A percentile compares a stretch with the other conserved stretches of the same genome.
Evolutionary conservation across 768 basidiomycete species (phyloP).

Genomic region (Tylopilus plumbeoviolaceoides): DNA sequence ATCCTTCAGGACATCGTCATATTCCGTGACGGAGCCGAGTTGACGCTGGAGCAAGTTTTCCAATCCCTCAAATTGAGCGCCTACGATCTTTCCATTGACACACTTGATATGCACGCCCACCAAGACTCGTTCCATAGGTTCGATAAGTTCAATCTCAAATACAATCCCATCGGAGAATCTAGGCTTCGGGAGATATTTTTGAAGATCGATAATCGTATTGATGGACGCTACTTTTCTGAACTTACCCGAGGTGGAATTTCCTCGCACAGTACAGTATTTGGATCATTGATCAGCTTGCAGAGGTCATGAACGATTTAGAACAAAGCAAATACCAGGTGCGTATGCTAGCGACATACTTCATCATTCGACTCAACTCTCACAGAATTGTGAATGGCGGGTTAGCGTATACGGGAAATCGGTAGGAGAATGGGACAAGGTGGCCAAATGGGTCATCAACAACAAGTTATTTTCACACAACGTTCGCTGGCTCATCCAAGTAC

Average conservation of each 20-base stretch:
- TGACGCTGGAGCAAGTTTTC: conserved; percentile 93
- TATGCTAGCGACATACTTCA: background rate
- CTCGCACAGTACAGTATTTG: background rate
- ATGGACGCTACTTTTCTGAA: conserved; percentile 92
- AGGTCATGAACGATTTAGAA: conserved; percentile 96
- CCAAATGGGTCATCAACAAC: conserved; percentile 93
- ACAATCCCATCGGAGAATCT: conserved; percentile 95
- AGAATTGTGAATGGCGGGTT: conserved; percentile 97
- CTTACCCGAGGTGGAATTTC: conserved; percentile 70
- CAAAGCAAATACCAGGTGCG: conserved; percentile 96
- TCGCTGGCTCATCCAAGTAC: conserved; percentile 95
- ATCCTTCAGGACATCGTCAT: conserved; percentile 83
- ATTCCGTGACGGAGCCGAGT: conserved; percentile 84
- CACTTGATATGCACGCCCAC: conserved; percentile 99
- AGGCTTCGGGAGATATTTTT: conserved; percentile 94
- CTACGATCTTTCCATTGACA: conserved; percentile 98
- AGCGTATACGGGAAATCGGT: conserved; percentile 85
- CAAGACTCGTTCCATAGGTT: conserved; percentile 98
- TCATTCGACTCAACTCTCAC: background rate
- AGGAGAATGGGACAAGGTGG: conserved; percentile 97
- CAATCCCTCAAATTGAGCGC: conserved; percentile 91
- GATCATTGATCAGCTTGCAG: conserved; percentile 37
- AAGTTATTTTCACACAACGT: conserved; percentile 96
- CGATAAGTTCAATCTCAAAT: conserved; percentile 97
- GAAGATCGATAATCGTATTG: conserved; percentile 94